A percentile compares a stretch with the other conserved stretches of the same genome.
Evolutionary conservation across 2,329 filamentous ascomycete genomes (phyloP).

Genomic region (Talaromyces marneffei): DNA sequence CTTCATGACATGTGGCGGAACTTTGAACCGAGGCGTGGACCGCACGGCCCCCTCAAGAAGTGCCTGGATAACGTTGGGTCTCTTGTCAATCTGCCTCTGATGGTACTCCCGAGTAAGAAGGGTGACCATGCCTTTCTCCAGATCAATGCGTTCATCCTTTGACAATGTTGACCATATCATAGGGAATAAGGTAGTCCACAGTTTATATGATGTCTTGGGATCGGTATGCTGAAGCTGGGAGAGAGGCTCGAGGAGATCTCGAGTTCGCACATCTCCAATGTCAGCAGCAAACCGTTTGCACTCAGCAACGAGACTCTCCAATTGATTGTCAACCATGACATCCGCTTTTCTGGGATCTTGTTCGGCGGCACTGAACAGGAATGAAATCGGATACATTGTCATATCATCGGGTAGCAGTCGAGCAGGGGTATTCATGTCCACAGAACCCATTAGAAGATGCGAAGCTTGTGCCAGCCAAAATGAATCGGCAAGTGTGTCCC

Average conservation of each 20-base stretch:
- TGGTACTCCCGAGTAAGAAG: conserved; percentile 94
- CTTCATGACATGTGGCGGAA: conserved; percentile 93
- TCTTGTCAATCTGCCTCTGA: conserved; percentile 84
- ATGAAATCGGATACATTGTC: conserved; percentile 65
- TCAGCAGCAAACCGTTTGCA: conserved; percentile 81
- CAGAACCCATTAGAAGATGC: conserved; percentile 82
- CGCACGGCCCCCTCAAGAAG: conserved; percentile 81
- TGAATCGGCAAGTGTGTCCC: conserved; percentile 89
- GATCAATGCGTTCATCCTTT: conserved; percentile 80
- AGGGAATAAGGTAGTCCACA: conserved; percentile 89
- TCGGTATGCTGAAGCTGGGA: conserved; percentile 90
- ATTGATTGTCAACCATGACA: conserved; percentile 72
- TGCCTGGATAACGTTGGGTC: conserved; percentile 92
- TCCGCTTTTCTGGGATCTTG: conserved; percentile 60
- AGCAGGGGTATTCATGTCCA: conserved; percentile 75
- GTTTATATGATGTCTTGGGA: conserved; percentile 69
- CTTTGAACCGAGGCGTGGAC: conserved; percentile 79
- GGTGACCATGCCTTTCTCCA: conserved; percentile 85
- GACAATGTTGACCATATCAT: conserved; percentile 87
- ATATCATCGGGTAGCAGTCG: conserved; percentile 82
- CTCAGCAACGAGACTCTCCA: conserved; percentile 69
- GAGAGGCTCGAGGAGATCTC: conserved; percentile 84
- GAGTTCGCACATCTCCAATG: conserved; percentile 76
- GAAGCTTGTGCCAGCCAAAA: conserved; percentile 97
- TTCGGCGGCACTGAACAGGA: conserved; percentile 66